Percentiles rank a stretch among this genome's conserved stretches.
These are phyloP conservation scores for Schizosaccharomyces lindneri DNA, from an alignment of 805 yeast genomes.

Conservation along the genomic window DNA sequence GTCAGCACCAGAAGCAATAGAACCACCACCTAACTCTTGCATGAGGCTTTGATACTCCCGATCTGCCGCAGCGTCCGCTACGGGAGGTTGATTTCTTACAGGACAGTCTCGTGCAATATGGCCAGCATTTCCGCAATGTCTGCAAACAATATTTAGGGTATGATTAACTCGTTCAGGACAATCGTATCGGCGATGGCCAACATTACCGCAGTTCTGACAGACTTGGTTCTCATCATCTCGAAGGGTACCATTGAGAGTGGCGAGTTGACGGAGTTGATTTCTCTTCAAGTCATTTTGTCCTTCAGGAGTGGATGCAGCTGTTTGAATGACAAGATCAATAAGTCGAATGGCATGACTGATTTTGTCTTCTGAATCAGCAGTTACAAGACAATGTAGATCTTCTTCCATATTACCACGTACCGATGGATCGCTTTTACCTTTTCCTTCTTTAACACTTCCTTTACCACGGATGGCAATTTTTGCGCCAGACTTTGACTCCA, in stretches of 20 bases:
- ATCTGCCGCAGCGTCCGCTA: background rate
- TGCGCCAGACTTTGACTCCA: conserved; percentile 75
- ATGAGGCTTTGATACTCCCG: conserved; percentile 1
- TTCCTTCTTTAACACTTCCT: conserved; percentile 89
- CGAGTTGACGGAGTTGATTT: conserved; percentile 74
- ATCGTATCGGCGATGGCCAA: conserved; percentile 38
- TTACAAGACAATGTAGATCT: conserved; percentile 68
- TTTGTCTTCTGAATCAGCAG: conserved; percentile 58
- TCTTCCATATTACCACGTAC: conserved; percentile 38
- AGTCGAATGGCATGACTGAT: conserved; percentile 49
- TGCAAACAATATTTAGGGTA: conserved; percentile 39
- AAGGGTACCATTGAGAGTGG: conserved; percentile 80
- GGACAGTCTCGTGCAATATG: conserved; percentile 78
- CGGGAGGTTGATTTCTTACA: conserved; percentile 5
- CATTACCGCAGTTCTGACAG: conserved; percentile 39
- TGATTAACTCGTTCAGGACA: conserved; percentile 31
- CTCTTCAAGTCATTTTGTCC: conserved; percentile 83
- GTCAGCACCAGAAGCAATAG: background rate
- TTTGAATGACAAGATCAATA: conserved; percentile 51
- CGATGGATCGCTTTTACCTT: conserved; percentile 24
- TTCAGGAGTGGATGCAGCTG: conserved; percentile 70
- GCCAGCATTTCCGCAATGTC: conserved; percentile 57
- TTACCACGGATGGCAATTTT: conserved; percentile 76
- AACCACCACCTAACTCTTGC: background rate
- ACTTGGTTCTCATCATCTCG: conserved; percentile 50